Conservation (phyloP, 2,329 filamentous ascomycete genomes). For the Capronia americana region DNA sequence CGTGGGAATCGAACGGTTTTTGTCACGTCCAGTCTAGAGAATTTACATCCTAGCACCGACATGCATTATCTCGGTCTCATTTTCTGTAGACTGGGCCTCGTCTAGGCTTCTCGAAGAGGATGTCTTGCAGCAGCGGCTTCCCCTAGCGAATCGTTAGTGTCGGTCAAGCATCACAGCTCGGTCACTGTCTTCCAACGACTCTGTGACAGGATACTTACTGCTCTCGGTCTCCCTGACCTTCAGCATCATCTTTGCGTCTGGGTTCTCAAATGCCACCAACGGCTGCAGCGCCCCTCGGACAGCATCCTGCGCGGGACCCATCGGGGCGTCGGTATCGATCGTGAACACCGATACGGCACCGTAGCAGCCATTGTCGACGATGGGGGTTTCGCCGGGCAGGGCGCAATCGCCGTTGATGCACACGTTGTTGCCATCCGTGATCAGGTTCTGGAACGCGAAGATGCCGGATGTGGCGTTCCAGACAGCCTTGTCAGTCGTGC, state of each 20-base stretch:
- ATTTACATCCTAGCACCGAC: neutral
- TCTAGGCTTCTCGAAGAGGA: conserved; percentile 25
- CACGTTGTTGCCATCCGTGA: conserved; percentile 53
- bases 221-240: conserved; percentile 25
- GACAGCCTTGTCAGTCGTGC: conserved; percentile 55
- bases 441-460: conserved; percentile 53
- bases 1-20: neutral
- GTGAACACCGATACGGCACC: conserved; percentile 56
- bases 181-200: neutral
- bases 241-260: conserved; percentile 24
- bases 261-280: conserved; percentile 25
- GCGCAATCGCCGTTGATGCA: conserved; percentile 61
- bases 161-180: neutral
- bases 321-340: conserved; percentile 59
- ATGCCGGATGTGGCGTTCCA: conserved; percentile 53
- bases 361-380: conserved; percentile 53
- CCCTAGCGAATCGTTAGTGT: conserved; percentile 16
- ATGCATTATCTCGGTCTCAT: neutral
- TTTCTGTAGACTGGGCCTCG: neutral
- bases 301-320: conserved; percentile 21
- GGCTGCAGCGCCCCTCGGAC: conserved; percentile 26
- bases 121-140: conserved; percentile 23
- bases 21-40: neutral
- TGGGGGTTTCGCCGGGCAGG: conserved; percentile 59
- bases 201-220: conserved; percentile 22